These are phyloP conservation scores for Diospyros lotus DNA, from an alignment of 148 eudicot genomes.

Conservation along the genomic window DNA sequence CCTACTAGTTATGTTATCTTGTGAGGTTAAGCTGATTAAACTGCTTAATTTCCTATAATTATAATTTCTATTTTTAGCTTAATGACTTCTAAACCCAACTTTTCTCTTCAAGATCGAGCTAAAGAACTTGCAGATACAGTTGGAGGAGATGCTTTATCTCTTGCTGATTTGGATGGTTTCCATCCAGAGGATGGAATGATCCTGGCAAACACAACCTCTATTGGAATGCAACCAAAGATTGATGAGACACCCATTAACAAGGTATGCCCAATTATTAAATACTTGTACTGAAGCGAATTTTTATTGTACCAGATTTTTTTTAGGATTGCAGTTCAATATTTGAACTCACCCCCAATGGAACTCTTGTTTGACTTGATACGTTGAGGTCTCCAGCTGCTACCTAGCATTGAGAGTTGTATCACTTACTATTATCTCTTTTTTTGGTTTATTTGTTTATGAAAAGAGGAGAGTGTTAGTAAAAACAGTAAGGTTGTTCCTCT, in stretches of 20 bases:
- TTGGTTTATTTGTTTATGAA: not conserved
- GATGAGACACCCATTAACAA: conserved; percentile 69
- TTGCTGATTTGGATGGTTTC: conserved; percentile 50
- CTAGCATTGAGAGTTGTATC: not conserved
- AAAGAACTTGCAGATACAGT: conserved; percentile 57
- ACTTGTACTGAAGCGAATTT: too few species aligned
- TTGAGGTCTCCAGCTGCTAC: not conserved
- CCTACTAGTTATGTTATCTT: not conserved
- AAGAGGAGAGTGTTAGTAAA: too few species aligned
- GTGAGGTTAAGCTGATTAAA: not conserved
- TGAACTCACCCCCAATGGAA: too few species aligned
- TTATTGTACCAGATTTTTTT: not conserved
- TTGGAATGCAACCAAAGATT: conserved; percentile 82
- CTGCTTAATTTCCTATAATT: not conserved
- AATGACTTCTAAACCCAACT: not conserved
- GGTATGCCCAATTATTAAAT: conserved; percentile 24
- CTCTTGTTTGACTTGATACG: not conserved
- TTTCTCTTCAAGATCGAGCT: conserved; percentile 46
- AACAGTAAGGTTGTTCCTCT: too few species aligned
- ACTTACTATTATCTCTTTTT: too few species aligned
- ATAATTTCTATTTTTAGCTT: not conserved
- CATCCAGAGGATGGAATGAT: conserved; percentile 77
- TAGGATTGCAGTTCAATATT: not conserved
- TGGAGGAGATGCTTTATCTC: conserved; percentile 69
- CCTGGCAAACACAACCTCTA: conserved; percentile 81